Evolutionary conservation across 139 green algal species (phyloP).

Genomic region (Tetraselmis chui): DNA sequence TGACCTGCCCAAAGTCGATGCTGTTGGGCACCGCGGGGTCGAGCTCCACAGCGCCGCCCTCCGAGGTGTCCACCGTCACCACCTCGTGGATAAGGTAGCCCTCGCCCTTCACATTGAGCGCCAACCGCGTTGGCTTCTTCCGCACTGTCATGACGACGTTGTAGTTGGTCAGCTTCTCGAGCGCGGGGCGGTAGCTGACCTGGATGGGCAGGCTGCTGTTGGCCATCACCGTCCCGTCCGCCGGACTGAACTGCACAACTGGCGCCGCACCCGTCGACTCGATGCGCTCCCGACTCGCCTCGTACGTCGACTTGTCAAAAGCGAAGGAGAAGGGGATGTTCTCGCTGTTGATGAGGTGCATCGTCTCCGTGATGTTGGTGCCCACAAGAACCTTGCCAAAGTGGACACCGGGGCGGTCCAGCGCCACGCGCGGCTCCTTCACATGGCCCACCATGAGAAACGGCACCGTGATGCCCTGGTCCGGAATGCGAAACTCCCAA

Average conservation of each 20-base stretch:
- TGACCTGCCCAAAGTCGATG: constrained; percentile 69
- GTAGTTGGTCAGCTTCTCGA: constrained; percentile 60
- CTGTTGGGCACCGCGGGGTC: constrained; percentile 35
- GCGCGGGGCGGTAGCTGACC: constrained; percentile 44
- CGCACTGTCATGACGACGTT: constrained; percentile 60
- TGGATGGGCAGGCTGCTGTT: constrained; percentile 32
- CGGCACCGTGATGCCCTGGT: constrained; percentile 53
- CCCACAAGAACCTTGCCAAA: constrained; percentile 51
- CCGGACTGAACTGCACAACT: constrained; percentile 47
- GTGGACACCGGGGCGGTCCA: constrained; percentile 60
- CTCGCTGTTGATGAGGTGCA: constrained; percentile 63
- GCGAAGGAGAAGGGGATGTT: constrained; percentile 62
- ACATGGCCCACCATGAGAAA: constrained; percentile 68
- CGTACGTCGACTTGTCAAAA: constrained; percentile 61
- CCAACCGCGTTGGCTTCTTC: constrained; percentile 56
- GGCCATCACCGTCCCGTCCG: constrained; percentile 43
- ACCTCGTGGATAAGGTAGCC: constrained; percentile 58
- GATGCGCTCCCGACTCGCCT: constrained; percentile 43
- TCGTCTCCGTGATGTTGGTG: constrained; percentile 26
- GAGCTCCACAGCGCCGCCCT: constrained; percentile 40
- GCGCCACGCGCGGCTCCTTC: constrained; percentile 52
- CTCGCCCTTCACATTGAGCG: constrained; percentile 75
- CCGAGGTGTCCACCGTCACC: constrained; percentile 50
- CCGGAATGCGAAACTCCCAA: constrained; percentile 66
- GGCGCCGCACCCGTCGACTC: constrained; percentile 25